These are phyloP conservation scores for Leccinum pachyderme DNA, from an alignment of 1,284 basidiomycete genomes.

Conservation along the genomic window DNA sequence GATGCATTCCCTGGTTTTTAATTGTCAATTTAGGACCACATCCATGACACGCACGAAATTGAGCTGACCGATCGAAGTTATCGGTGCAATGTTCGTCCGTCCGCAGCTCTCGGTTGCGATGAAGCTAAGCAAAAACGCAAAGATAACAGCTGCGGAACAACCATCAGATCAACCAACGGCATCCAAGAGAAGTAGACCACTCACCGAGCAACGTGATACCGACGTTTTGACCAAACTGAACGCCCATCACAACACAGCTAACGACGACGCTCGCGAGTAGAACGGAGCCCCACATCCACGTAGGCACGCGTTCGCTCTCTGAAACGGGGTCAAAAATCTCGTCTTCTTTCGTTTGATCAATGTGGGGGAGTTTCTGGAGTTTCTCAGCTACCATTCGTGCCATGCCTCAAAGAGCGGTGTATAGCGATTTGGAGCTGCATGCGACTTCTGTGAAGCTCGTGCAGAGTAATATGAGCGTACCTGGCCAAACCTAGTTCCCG, in stretches of 20 bases:
- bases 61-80: background rate
- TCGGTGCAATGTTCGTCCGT: background rate
- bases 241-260: slow-evolving; percentile 55
- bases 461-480: slow-evolving; percentile 53
- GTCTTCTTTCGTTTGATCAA: slow-evolving; percentile 17
- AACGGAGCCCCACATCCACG: slow-evolving; percentile 54
- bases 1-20: background rate
- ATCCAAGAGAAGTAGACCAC: background rate
- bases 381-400: background rate
- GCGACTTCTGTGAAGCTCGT: slow-evolving; percentile 49
- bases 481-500: slow-evolving; percentile 51
- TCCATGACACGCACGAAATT: background rate
- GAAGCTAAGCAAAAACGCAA: background rate
- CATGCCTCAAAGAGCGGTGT: slow-evolving; percentile 2
- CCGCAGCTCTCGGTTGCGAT: slow-evolving; percentile 1
- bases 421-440: slow-evolving; percentile 29
- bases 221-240: slow-evolving; percentile 56
- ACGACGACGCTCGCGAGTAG: slow-evolving; percentile 49
- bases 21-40: background rate
- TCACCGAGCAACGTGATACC: slow-evolving; percentile 47
- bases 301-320: slow-evolving; percentile 53
- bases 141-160: background rate
- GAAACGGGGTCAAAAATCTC: slow-evolving; percentile 40
- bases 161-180: background rate
- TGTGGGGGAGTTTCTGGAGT: background rate